These are phyloP conservation scores for Arachnopeziza araneosa DNA, from an alignment of 2,329 filamentous ascomycete genomes.

Conservation along the genomic window DNA sequence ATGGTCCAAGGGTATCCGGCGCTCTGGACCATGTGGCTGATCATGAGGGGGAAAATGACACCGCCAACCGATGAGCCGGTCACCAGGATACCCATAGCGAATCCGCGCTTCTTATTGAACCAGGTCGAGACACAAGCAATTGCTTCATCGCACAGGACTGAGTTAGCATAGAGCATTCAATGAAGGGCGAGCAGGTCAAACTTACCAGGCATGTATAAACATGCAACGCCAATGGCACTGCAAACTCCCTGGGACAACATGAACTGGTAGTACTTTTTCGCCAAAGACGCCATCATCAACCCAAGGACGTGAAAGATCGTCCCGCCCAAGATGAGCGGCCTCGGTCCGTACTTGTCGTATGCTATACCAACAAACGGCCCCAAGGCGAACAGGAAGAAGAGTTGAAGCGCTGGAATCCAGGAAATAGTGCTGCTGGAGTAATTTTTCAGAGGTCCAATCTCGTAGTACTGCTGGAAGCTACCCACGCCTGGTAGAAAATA, in stretches of 20 bases:
- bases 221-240: conserved; percentile 17
- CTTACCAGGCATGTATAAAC: conserved; percentile 23
- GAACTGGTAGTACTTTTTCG: conserved; percentile 30
- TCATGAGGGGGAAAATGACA: conserved; percentile 31
- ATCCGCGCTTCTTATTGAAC: conserved; percentile 15
- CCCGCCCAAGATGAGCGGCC: conserved; percentile 4
- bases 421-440: conserved; percentile 29
- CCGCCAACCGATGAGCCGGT: conserved; percentile 32
- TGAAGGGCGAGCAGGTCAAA: conserved; percentile 13
- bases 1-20: conserved; percentile 28
- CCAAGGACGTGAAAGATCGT: conserved; percentile 38
- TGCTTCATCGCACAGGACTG: too few species aligned
- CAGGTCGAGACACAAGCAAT: too few species aligned
- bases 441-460: conserved; percentile 11
- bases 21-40: conserved; percentile 26
- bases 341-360: conserved; percentile 30
- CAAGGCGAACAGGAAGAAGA: conserved; percentile 28
- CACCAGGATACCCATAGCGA: conserved; percentile 21
- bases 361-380: conserved; percentile 26
- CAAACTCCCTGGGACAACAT: conserved; percentile 27
- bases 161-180: neutral
- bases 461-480: conserved; percentile 31
- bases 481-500: too few species aligned
- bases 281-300: conserved; percentile 29
- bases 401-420: conserved; percentile 31